phyloP scores from a whole-genome alignment of 257 asterid species.

The Perilla frutescens region DNA sequence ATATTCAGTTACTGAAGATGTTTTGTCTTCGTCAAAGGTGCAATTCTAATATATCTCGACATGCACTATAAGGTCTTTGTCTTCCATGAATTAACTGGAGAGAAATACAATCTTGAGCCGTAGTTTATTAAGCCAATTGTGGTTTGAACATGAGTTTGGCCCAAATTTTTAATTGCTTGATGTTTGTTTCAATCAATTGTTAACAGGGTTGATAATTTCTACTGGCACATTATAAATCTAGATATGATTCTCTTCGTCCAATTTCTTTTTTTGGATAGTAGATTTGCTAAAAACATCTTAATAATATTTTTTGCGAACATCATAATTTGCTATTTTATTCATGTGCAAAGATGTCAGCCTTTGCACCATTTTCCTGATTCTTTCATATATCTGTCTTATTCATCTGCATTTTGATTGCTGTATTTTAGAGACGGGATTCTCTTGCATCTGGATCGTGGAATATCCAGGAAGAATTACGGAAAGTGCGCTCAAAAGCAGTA shows the following conservation, averaged over 20 bases:
- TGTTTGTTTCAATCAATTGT: conserved; percentile 15
- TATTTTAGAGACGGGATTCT: conserved; percentile 61
- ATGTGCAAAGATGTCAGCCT: neutral
- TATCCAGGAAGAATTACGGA: conserved; percentile 83
- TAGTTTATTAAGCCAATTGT: neutral
- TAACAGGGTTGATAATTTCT: conserved; percentile 12
- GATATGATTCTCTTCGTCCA: neutral
- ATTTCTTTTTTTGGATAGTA: neutral
- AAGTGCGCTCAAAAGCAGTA: conserved; percentile 80
- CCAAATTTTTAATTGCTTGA: conserved; percentile 18
- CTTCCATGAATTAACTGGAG: neutral
- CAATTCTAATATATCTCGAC: no score
- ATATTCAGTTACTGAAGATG: conserved; percentile 50
- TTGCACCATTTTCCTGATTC: conserved; percentile 15
- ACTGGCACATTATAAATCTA: conserved; percentile 14
- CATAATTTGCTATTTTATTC: neutral
- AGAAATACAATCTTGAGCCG: neutral
- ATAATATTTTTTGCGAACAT: conserved; percentile 1
- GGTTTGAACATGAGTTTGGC: conserved; percentile 16
- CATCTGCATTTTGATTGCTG: conserved; percentile 26
- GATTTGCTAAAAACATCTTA: neutral
- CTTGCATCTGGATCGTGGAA: conserved; percentile 82
- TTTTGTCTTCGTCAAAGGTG: conserved; percentile 69
- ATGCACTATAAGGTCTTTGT: neutral
- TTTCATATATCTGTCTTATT: conserved; percentile 14